Conservation (phyloP, 108 stramenopile genomes). For the Nannochloropsis salina region DNA sequence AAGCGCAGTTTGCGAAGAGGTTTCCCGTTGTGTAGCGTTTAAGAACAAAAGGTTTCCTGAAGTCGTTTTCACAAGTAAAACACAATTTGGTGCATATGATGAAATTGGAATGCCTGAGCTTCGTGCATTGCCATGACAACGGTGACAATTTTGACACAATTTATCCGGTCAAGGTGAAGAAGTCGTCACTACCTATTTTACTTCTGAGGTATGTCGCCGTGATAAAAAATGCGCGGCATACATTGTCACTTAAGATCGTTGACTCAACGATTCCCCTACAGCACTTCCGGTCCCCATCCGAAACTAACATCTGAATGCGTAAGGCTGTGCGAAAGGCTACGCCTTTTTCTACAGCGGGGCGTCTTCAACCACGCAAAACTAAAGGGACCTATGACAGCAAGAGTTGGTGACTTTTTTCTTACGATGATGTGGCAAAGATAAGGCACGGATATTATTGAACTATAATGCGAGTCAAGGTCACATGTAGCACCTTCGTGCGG, state of each 20-base stretch:
- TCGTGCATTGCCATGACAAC: slow-evolving; percentile 14
- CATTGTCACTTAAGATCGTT: not conserved
- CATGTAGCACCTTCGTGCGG: no score
- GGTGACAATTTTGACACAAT: not conserved
- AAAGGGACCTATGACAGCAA: no score
- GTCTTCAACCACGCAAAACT: no score
- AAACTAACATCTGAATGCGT: not conserved
- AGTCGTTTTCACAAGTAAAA: not conserved
- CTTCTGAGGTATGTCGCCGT: not conserved
- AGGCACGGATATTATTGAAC: no score
- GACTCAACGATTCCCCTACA: not conserved
- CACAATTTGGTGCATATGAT: not conserved
- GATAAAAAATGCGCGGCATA: not conserved
- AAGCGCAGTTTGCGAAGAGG: slow-evolving; percentile 15
- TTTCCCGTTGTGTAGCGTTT: not conserved
- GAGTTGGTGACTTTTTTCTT: no score
- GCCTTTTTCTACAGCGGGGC: not conserved
- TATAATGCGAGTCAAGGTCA: no score
- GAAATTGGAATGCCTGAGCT: not conserved
- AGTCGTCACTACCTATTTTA: not conserved
- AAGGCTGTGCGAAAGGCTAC: not conserved
- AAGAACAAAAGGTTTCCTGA: not conserved
- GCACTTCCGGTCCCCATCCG: not conserved
- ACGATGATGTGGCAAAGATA: no score
- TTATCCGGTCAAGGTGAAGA: not conserved